These are phyloP conservation scores for Hapsidospora chrysogenum DNA, from an alignment of 495 filamentous ascomycete species.

Conservation along the genomic window DNA sequence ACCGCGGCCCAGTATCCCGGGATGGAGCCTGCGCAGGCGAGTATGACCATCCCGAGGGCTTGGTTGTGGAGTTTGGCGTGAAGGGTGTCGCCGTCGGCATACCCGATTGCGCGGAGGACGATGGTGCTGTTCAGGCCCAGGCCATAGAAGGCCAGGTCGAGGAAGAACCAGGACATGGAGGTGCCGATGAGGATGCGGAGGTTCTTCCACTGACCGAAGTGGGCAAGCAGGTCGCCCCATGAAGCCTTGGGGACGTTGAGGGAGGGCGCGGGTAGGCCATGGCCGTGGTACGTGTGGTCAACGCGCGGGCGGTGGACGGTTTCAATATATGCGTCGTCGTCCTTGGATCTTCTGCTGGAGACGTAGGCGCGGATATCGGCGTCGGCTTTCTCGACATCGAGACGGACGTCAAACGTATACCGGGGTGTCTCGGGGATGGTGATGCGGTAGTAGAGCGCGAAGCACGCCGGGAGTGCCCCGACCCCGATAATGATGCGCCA, in stretches of 20 bases:
- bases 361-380: conserved; percentile 52
- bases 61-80: conserved; percentile 51
- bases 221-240: conserved; percentile 42
- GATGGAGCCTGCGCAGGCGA: conserved; percentile 59
- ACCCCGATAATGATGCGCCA: conserved; percentile 73
- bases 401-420: conserved; percentile 60
- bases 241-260: conserved; percentile 46
- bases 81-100: conserved; percentile 38
- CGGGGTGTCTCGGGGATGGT: conserved; percentile 71
- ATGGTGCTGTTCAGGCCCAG: conserved; percentile 61
- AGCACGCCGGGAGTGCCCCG: conserved; percentile 55
- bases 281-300: too few relatives aligned
- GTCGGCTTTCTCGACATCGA: conserved; percentile 49
- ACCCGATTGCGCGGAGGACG: conserved; percentile 50
- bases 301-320: conserved; percentile 11
- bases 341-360: conserved; percentile 36
- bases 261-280: conserved; percentile 16
- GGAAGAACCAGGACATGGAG: conserved; percentile 65
- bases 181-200: conserved; percentile 62
- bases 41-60: conserved; percentile 59
- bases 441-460: conserved; percentile 61
- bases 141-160: conserved; percentile 60
- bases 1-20: conserved; percentile 71
- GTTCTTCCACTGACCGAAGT: conserved; percentile 57
- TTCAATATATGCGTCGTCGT: conserved; percentile 8